Percentiles rank a stretch among this genome's conserved stretches.
Evolutionary conservation across 345 rosid species (phyloP).

Genomic region (Clarkia xantiana): DNA sequence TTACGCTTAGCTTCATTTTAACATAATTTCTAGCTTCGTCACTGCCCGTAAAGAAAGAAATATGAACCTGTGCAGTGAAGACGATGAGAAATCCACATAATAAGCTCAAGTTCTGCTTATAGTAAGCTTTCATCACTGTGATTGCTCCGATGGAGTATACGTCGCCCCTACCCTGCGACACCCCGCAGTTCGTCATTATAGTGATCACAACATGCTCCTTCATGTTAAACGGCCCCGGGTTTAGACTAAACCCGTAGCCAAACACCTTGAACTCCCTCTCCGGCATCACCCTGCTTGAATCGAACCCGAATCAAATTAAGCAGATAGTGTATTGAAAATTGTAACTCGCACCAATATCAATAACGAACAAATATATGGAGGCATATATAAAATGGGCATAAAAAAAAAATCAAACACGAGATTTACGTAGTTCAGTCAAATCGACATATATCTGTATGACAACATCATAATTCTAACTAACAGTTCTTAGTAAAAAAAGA

Average conservation of each 20-base stretch:
- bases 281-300: slow-evolving; percentile 27
- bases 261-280: slow-evolving; percentile 23
- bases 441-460: too few species aligned
- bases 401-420: too few species aligned
- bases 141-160: slow-evolving; percentile 99
- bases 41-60: not conserved
- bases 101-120: slow-evolving; percentile 66
- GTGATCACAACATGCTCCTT: slow-evolving; percentile 98
- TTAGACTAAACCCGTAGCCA: slow-evolving; percentile 51
- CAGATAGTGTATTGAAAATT: not conserved
- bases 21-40: too few species aligned
- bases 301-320: not conserved
- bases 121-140: slow-evolving; percentile 92
- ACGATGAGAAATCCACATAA: slow-evolving; percentile 68
- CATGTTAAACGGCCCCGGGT: slow-evolving; percentile 92
- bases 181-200: slow-evolving; percentile 89
- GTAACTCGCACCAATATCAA: not conserved
- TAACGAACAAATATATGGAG: too few species aligned
- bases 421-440: too few species aligned
- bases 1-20: too few species aligned
- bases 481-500: too few species aligned
- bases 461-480: too few species aligned
- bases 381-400: too few species aligned
- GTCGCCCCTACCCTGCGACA: slow-evolving; percentile 81
- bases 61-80: slow-evolving; percentile 70